Conservation (phyloP, 495 filamentous ascomycete species). For the Talaromyces stipitatus region DNA sequence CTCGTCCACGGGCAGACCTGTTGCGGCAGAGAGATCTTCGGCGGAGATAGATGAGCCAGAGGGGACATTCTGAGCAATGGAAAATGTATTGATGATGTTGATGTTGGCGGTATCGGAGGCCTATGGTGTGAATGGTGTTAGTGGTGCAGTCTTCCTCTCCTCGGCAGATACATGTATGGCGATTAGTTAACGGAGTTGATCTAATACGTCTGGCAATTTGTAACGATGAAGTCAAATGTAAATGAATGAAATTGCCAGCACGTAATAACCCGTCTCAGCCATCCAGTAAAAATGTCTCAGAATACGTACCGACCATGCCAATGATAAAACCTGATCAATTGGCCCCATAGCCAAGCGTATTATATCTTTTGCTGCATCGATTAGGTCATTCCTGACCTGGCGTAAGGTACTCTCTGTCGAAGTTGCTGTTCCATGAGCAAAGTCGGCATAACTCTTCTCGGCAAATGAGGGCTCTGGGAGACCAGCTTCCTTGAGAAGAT, state of each 20-base stretch:
- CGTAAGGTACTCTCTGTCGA: background rate
- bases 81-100: conserved; percentile 7
- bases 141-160: background rate
- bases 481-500: background rate
- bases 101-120: conserved; percentile 8
- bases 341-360: background rate
- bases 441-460: background rate
- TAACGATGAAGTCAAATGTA: no score
- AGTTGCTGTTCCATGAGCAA: background rate
- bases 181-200: no score
- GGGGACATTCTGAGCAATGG: conserved; percentile 25
- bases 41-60: conserved; percentile 14
- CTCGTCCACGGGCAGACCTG: conserved; percentile 14
- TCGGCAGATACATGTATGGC: no score
- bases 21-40: conserved; percentile 13
- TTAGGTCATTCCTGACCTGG: background rate
- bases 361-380: background rate
- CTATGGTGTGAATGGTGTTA: background rate
- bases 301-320: background rate
- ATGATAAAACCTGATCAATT: background rate
- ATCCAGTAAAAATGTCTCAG: background rate
- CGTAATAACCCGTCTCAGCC: no score
- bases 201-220: no score
- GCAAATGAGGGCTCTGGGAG: background rate
- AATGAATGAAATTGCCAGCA: no score